Conservation (phyloP, 371 early-diverging fungal species). For the Rhizopus arrhizus region DNA sequence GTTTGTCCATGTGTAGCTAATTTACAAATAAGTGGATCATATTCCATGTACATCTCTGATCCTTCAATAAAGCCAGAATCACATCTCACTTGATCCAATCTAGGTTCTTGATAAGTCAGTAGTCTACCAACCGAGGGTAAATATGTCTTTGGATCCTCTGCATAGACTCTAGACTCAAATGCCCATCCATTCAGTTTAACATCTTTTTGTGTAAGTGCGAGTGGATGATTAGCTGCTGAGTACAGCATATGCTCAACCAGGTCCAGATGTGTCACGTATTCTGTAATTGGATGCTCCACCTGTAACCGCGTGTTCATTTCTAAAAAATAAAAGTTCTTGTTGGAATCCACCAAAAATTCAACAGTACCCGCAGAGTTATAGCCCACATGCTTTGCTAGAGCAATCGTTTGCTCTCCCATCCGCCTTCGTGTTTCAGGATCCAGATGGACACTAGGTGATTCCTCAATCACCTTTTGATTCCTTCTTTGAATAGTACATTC, state of each 20-base stretch:
- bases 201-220: conserved; percentile 60
- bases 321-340: conserved; percentile 80
- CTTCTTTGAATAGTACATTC: conserved; percentile 92
- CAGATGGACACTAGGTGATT: conserved; percentile 78
- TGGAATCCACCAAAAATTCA: conserved; percentile 75
- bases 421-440: conserved; percentile 64
- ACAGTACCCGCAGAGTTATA: conserved; percentile 80
- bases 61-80: conserved; percentile 69
- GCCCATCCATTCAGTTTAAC: conserved; percentile 79
- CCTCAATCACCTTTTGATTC: conserved; percentile 84
- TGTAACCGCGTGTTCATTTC: conserved; percentile 91
- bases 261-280: conserved; percentile 90
- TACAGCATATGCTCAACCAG: conserved; percentile 90
- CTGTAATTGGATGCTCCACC: conserved; percentile 98
- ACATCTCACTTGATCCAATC: conserved; percentile 27
- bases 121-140: conserved; percentile 89
- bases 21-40: conserved; percentile 88
- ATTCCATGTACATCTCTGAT: conserved; percentile 81
- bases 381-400: conserved; percentile 77
- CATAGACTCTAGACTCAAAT: conserved; percentile 86
- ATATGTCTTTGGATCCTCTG: conserved; percentile 88
- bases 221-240: conserved; percentile 72
- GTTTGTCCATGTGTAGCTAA: conserved; percentile 84
- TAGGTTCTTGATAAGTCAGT: conserved; percentile 39
- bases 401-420: conserved; percentile 87